phyloP scores from a whole-genome alignment of 2,329 filamentous ascomycete species.

The Camptophora hylomeconis region DNA sequence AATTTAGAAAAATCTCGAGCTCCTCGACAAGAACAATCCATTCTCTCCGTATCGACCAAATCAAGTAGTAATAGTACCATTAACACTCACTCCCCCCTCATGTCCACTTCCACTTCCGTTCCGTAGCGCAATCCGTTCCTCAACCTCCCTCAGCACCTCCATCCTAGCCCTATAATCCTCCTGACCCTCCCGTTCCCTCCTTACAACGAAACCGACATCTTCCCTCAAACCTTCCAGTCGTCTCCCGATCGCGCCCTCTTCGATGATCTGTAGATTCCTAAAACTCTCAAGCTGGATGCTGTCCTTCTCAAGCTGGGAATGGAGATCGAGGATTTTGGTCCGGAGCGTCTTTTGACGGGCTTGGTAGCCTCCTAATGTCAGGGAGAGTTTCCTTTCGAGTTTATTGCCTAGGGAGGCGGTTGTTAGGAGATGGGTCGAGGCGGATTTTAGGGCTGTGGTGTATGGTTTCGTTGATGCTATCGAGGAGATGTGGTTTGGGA shows the following conservation, averaged over 20 bases:
- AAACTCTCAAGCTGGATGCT: constrained; percentile 60
- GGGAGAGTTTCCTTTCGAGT: constrained; percentile 80
- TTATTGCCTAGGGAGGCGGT: constrained; percentile 73
- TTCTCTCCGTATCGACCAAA: no score
- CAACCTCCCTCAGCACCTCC: constrained; percentile 61
- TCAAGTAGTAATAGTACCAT: no score
- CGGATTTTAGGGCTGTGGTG: constrained; percentile 62
- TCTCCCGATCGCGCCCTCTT: constrained; percentile 61
- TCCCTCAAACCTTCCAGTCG: constrained; percentile 63
- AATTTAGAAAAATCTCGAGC: neutral
- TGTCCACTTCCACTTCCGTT: no score
- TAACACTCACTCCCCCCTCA: neutral
- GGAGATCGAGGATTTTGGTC: constrained; percentile 65
- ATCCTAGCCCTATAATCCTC: constrained; percentile 64
- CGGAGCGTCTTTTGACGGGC: constrained; percentile 69
- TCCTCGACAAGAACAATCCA: constrained; percentile 2
- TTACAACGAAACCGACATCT: constrained; percentile 70
- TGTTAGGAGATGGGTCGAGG: constrained; percentile 59
- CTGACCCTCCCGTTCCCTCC: constrained; percentile 79
- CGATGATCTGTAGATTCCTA: constrained; percentile 61
- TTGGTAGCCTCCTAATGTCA: constrained; percentile 83
- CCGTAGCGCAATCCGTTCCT: constrained; percentile 3
- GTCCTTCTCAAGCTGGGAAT: constrained; percentile 61
- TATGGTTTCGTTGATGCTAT: constrained; percentile 54
- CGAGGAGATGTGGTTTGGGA: constrained; percentile 62